A percentile compares a stretch with the other conserved stretches of the same genome.
Evolutionary conservation across 306 rosid genomes (phyloP).

Genomic region (Vachellia collinsii): DNA sequence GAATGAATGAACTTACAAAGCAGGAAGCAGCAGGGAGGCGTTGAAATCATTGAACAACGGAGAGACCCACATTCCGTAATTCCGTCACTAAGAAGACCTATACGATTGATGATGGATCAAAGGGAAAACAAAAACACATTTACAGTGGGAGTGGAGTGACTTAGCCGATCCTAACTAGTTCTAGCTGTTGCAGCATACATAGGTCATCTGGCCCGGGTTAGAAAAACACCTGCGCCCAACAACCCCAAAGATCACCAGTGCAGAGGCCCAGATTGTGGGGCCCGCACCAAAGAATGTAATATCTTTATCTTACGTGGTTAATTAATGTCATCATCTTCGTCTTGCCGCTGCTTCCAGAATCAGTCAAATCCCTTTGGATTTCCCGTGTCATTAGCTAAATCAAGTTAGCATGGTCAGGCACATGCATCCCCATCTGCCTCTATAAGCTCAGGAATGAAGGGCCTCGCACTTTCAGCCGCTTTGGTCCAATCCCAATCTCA

Average conservation of each 20-base stretch:
- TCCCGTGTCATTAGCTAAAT: conserved; percentile 68
- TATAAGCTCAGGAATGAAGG: conserved; percentile 66
- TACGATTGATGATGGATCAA: conserved; percentile 36
- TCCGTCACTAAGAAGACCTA: conserved; percentile 40
- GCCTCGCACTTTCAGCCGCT: conserved; percentile 82
- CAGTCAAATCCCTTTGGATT: conserved; percentile 64
- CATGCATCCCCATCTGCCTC: conserved; percentile 48
- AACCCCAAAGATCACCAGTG: conserved; percentile 76
- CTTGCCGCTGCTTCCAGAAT: conserved; percentile 70
- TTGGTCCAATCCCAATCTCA: conserved; percentile 66
- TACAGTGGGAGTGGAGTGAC: conserved; percentile 57
- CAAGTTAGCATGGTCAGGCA: conserved; percentile 69
- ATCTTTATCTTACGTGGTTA: conserved; percentile 72
- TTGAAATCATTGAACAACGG: conserved; percentile 37
- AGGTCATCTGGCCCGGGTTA: conserved; percentile 68
- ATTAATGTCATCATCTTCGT: conserved; percentile 39
- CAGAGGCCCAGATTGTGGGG: conserved; percentile 76
- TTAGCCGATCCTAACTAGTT: conserved; percentile 51
- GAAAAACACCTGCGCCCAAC: conserved; percentile 73
- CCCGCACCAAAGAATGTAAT: conserved; percentile 87
- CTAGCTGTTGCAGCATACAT: conserved; percentile 55
- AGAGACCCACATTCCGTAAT: conserved; percentile 47
- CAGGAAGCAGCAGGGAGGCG: conserved; percentile 64
- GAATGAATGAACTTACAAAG: conserved; percentile 58
- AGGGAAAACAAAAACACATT: conserved; percentile 46